These are phyloP conservation scores for Penicillium cataractarum DNA, from an alignment of 495 filamentous ascomycete genomes.

Conservation along the genomic window DNA sequence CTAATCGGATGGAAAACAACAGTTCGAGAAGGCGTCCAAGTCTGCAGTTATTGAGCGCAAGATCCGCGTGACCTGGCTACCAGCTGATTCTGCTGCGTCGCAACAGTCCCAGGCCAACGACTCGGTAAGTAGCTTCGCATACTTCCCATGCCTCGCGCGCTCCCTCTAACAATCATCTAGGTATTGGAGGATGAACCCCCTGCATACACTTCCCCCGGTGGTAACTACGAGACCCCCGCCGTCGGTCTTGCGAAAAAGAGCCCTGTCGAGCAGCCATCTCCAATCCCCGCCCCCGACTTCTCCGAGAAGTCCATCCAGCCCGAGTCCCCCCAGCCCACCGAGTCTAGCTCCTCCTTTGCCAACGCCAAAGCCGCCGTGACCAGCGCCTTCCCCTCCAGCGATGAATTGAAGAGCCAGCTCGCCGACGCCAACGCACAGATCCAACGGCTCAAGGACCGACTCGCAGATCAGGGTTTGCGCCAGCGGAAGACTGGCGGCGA, in stretches of 20 bases:
- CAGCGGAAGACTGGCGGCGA: constrained; percentile 61
- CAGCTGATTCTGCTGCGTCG: constrained; percentile 53
- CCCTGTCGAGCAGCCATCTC: constrained; percentile 35
- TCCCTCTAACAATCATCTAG: constrained; percentile 18
- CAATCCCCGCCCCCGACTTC: constrained; percentile 47
- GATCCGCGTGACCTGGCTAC: constrained; percentile 87
- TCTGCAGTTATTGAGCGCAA: constrained; percentile 85
- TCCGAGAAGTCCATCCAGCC: constrained; percentile 43
- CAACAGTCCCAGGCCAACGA: constrained; percentile 48
- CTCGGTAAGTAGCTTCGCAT: constrained; percentile 36
- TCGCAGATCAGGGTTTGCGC: constrained; percentile 70
- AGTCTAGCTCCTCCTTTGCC: constrained; percentile 18
- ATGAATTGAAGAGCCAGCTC: constrained; percentile 72
- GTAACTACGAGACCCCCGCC: constrained; percentile 53
- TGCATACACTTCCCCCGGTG: constrained; percentile 59
- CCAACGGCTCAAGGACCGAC: constrained; percentile 67
- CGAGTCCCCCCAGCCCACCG: constrained; percentile 37
- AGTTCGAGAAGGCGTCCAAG: constrained; percentile 77
- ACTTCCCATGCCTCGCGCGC: background rate
- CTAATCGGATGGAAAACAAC: constrained; percentile 23
- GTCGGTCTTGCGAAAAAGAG: constrained; percentile 42
- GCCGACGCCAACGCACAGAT: constrained; percentile 77
- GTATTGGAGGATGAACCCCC: constrained; percentile 53
- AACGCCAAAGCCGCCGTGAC: constrained; percentile 47
- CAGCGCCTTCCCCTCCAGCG: constrained; percentile 52